Evolutionary conservation across 2,329 filamentous ascomycete species (phyloP), one percentile per base, ranked within the genome.

Genomic region (Fusarium palustre): DNA sequence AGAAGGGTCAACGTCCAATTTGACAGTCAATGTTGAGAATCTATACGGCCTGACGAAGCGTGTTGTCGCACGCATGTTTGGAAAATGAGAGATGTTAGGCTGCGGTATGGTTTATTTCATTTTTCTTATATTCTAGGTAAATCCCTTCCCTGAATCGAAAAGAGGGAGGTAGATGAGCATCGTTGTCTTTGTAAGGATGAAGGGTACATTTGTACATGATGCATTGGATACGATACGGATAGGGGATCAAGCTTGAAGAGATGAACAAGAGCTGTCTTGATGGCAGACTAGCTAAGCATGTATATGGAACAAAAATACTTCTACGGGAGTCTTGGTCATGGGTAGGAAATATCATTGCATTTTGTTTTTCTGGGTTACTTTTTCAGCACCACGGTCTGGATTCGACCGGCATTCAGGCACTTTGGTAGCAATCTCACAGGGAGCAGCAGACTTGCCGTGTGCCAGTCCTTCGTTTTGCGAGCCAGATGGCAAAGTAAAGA

Each of bases 301-400:
- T 74, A 74, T 45, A 69, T 70, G 66, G 63, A 71, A 66, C 55
- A 48, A 69, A 68, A 73, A 66, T 41, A 59, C 64, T 65, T 69
- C 60, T 69, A 68, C 28, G 53, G 72, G 66, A 74, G 70, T 74
- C 69, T 59, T 61, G 70, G 70, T 72, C 56, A 73, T 65, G 70
- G 70, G 70, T 72, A 73, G 68, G 68, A 70, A 74, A 74, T 74
- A 74, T 74, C 68, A 73, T 69, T 69, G 59, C 59, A 66, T 61
- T 62, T 64, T 64, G 46, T 67, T 68, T 66, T 70, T 68, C 43
- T 52, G 56, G 25, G 38, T 63, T 41, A 42, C 30, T 39, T 7
- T 33, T 39, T 33, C 28, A 39, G 22, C 15, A 15, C 24, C 36
- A n/a, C 12, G 9, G 15, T 55, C 15, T 31, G 11, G 38, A 54